Base-by-base conservation (phyloP, 805 yeast genomes). In the Cyberlindnera euphorbiiphila region DNA sequence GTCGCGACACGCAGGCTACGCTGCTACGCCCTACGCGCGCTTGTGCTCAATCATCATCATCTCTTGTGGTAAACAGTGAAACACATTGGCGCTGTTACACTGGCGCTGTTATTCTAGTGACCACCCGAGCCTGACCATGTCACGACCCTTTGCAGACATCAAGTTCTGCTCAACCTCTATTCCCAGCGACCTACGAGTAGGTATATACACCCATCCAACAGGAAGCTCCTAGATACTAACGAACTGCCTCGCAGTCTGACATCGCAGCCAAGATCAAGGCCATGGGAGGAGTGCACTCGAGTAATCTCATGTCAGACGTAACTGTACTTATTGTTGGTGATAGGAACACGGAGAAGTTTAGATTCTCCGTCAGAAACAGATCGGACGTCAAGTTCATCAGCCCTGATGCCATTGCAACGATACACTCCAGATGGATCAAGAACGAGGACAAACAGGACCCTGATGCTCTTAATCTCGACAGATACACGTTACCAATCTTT, bases 221-320 rank as follows among this genome's bases (percentile, higher is more conserved):
- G n/a, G n/a, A n/a, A n/a, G n/a, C n/a, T n/a, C n/a, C n/a, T n/a
- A n/a, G 11, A 6, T 13, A 22, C 32, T 36, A 36, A 24, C 33
- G 6, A 0, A 16, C 10, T n/a, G n/a, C n/a, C n/a, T n/a, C 12
- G 16, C 13, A 43, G 45, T 63, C 66, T 17, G 68, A 63, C 12
- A 50, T 79, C 19, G 64, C 70, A 3, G 54, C 60, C 9, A 70
- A 69, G 51, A 68, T 81, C 39, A 54, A 60, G 19, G 61, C 68
- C 8, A 64, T 82, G 56, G 91, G 89, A 7, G 89, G 88, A 1
- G 52, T 49, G 9, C 74, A 69, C 46, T 66, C 70, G 41, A 67
- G 68, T 28, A 81, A 81, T 50, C 58, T 82, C 46, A 76, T 80
- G 65, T 72, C 77, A 32, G 79, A 77, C 53, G 80, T 76, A 3